phyloP scores from a whole-genome alignment of 2,329 filamentous ascomycete genomes.

The Anisogramma anomala region DNA sequence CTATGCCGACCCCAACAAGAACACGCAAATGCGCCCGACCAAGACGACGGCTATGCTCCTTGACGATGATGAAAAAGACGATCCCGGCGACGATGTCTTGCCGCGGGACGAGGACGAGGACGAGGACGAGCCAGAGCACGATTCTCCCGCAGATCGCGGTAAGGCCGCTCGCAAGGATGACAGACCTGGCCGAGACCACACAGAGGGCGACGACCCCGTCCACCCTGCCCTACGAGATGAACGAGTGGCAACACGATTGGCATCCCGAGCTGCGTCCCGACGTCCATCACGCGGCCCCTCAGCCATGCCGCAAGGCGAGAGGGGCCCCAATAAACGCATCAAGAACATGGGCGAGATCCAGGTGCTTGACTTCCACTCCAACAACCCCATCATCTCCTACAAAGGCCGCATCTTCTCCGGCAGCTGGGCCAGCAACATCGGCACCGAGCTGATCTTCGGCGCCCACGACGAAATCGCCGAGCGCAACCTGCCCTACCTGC shows the following conservation, averaged over 20 bases:
- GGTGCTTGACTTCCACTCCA: slow-evolving; percentile 69
- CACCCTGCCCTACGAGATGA: slow-evolving; percentile 7
- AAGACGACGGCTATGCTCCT: slow-evolving; percentile 14
- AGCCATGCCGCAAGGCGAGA: not conserved
- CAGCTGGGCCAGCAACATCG: slow-evolving; percentile 70
- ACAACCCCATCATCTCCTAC: slow-evolving; percentile 69
- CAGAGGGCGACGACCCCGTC: slow-evolving; percentile 13
- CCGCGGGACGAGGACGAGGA: slow-evolving; percentile 15
- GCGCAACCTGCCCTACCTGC: slow-evolving; percentile 33
- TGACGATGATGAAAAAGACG: slow-evolving; percentile 15
- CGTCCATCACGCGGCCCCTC: not conserved
- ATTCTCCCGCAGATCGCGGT: slow-evolving; percentile 1
- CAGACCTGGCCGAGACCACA: not conserved
- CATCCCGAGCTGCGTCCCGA: not conserved
- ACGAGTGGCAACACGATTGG: slow-evolving; percentile 7
- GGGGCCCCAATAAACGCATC: slow-evolving; percentile 2
- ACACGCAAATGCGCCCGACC: slow-evolving; percentile 11
- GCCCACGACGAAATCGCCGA: slow-evolving; percentile 28
- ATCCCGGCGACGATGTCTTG: slow-evolving; percentile 12
- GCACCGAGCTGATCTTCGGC: slow-evolving; percentile 69
- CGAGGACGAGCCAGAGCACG: slow-evolving; percentile 9
- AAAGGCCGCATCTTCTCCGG: slow-evolving; percentile 68
- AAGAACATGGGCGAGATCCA: slow-evolving; percentile 44
- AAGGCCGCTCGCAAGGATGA: slow-evolving; percentile 2
- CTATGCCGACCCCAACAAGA: slow-evolving; percentile 14